These are phyloP conservation scores for Globisporangium heterothallicum DNA, from an alignment of 352 stramenopile genomes.

Conservation along the genomic window DNA sequence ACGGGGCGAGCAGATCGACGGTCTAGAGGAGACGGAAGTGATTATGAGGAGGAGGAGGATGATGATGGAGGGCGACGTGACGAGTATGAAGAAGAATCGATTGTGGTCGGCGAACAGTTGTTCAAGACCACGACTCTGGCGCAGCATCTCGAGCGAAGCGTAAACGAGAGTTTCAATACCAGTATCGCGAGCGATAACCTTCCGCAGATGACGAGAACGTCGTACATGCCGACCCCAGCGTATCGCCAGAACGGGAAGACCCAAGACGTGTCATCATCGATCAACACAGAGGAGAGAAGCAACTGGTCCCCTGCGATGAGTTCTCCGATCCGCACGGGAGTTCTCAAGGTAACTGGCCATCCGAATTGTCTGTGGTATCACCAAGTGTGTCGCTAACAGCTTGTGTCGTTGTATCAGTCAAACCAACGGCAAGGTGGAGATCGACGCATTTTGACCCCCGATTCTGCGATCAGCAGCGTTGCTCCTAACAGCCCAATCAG, in stretches of 20 bases:
- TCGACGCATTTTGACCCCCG: conserved; percentile 36
- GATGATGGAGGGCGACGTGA: conserved; percentile 13
- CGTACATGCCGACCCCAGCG: conserved; percentile 47
- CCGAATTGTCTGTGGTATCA: background rate
- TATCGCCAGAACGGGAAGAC: conserved; percentile 19
- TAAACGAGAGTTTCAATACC: conserved; percentile 46
- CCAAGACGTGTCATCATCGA: conserved; percentile 34
- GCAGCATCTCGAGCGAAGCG: conserved; percentile 26
- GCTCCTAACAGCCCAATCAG: conserved; percentile 57
- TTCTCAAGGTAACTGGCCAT: conserved; percentile 32
- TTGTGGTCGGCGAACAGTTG: conserved; percentile 42
- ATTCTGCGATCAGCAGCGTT: conserved; percentile 74
- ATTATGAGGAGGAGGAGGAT: conserved; percentile 18
- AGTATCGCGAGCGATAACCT: conserved; percentile 63
- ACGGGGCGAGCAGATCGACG: conserved; percentile 1
- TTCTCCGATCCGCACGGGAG: conserved; percentile 41
- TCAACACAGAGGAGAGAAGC: conserved; percentile 38
- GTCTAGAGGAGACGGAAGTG: background rate
- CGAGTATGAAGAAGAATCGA: conserved; percentile 30
- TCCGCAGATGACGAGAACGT: conserved; percentile 57
- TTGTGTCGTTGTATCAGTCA: conserved; percentile 11
- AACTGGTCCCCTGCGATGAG: conserved; percentile 54
- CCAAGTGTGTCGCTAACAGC: too few relatives aligned
- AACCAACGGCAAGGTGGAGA: conserved; percentile 11
- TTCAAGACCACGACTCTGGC: conserved; percentile 77